Evolutionary conservation across 148 eudicot genomes (phyloP), one percentile per base, ranked within the genome.

Genomic region (Nepenthes gracilis): DNA sequence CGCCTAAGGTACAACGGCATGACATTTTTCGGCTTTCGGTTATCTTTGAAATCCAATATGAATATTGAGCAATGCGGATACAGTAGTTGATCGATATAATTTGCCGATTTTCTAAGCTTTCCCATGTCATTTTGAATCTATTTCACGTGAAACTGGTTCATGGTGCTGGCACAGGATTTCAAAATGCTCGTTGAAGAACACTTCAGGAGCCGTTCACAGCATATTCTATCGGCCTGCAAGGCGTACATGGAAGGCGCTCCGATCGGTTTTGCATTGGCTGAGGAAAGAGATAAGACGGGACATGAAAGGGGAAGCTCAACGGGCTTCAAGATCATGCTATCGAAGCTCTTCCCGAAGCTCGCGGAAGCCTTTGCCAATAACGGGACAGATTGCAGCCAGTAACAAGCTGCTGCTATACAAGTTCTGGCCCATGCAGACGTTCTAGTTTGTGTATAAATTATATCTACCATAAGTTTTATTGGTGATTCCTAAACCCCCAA

Each of bases 271-370:
- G 65, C 74, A 57, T 77, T 77, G 36, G 72, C 49, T 54, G 33
- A 53, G 55, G 12, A 14, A 51, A 67, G 61, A 4, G 10, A n/a
- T 11, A 70, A 58, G 47, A 14, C 60, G 32, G 81, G 74, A 65
- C 64, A 34, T 35, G 71, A 36, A 65, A 80, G 68, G 67, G 81
- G 83, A 67, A 88, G 66, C 59, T 92, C 98, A 10, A 76, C 61
- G 1, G 98, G 98, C 35, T 93, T 88, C 85, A 93, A 88, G 76
- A 93, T 93, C 33, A 86, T 93, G 96, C 87, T 93, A n/a, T 81
- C 79, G 11, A 93, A 93, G 80, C 84, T 93, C 62, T 73, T 75
- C 51, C 95, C 99, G 49, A 84, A 74, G 70, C 98, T 93, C 4
- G 80, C 79, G 51, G 87, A 88, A 68, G 95, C 91, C 43, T 86